Evolutionary conservation across 495 filamentous ascomycete genomes (phyloP), one percentile per base, ranked within the genome.

Genomic region (Penicillium daleae): DNA sequence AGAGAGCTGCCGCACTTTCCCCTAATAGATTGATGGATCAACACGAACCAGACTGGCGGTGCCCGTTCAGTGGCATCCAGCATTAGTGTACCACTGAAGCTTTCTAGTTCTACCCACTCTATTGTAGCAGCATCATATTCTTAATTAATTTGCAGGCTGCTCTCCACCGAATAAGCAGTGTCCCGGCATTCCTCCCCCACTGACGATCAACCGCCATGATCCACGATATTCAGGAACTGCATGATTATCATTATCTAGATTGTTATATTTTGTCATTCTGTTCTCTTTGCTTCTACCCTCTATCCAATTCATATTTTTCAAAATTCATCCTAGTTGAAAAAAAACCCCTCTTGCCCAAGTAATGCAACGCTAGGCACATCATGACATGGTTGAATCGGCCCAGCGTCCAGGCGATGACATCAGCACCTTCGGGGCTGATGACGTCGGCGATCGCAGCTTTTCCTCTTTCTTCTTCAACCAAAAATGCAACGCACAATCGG

Each of bases 381-480:
- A 69, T 69, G 64, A 66, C 61, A 66, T 62, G 48, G 39, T 59
- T 12, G 60, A 66, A 56, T 59, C 39, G 21, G n/a, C 37, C 52
- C 60, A 67, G 48, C 46, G 62, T 33, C 48, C 9, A 9, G 26
- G 22, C 58, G 17, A 68, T 73, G 70, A 73, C 68, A 69, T 71
- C 70, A 72, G 51, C 31, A 29, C 15, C 26, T 35, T 8, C 33
- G 29, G 46, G 21, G 33, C n/a, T 62, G 63, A 67, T 73, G 68
- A 69, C 68, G 70, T 72, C 67, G 62, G 64, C 63, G 70, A 72
- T 72, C 61, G 66, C 56, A 46, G 35, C 37, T 44, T 37, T 52
- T 52, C n/a, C 4, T 32, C n/a, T 32, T 31, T 15, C 17, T 15
- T 6, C 6, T 50, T 26, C 48, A 15, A 17, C 4, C 57, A 48